Conservation (phyloP, 257 asterid genomes). For the Mentha longifolia region DNA sequence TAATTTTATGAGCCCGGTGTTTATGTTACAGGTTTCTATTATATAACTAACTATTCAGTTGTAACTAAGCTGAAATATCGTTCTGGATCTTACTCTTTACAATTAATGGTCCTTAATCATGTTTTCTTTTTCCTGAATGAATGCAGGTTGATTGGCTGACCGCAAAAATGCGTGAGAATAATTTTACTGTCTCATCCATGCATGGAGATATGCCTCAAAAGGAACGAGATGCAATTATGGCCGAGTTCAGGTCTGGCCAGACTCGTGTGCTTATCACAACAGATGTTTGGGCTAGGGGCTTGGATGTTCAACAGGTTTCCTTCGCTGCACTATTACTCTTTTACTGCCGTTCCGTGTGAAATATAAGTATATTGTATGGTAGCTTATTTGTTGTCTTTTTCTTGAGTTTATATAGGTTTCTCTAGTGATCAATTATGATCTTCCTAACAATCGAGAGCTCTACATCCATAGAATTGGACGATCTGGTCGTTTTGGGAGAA, state of each 20-base stretch:
- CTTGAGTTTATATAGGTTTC: constrained; percentile 59
- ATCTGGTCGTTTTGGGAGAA: constrained; percentile 95
- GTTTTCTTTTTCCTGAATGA: background rate
- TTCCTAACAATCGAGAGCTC: constrained; percentile 93
- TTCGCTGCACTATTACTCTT: background rate
- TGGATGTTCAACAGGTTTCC: constrained; percentile 94
- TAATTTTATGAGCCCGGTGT: too few species aligned
- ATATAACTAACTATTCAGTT: too few species aligned
- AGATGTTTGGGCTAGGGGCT: constrained; percentile 99
- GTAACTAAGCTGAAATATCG: too few species aligned
- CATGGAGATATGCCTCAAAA: constrained; percentile 99
- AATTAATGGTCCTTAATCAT: too few species aligned
- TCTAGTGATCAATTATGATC: constrained; percentile 89
- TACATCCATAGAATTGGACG: constrained; percentile 96
- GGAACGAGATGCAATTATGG: constrained; percentile 93
- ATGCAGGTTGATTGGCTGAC: constrained; percentile 93
- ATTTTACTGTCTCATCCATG: constrained; percentile 93
- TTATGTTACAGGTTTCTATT: too few species aligned
- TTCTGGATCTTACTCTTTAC: too few species aligned
- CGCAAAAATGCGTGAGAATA: constrained; percentile 84
- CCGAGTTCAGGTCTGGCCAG: constrained; percentile 75
- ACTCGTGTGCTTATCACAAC: constrained; percentile 98
- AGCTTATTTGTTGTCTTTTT: background rate
- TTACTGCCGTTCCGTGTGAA: background rate
- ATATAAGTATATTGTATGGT: too few species aligned